Evolutionary conservation across 176 grass and related monocot species (phyloP).

Genomic region (Coix lacrymajobi): DNA sequence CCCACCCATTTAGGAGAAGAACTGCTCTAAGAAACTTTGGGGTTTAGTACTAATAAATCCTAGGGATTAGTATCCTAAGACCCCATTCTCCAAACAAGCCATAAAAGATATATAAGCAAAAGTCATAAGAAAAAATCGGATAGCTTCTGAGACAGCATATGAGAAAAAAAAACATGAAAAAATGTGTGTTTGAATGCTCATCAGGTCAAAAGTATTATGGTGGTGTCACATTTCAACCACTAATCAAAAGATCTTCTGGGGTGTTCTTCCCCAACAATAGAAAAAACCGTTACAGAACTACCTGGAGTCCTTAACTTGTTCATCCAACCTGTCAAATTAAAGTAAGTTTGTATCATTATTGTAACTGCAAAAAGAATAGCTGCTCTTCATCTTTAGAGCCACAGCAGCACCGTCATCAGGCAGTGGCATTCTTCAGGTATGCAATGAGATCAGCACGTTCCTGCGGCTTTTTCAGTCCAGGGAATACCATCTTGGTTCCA

Average conservation of each 20-base stretch:
- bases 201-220: not conserved
- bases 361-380: not conserved
- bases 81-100: too few relatives aligned
- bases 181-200: not conserved
- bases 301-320: not conserved
- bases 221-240: not conserved
- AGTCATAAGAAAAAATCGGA: not conserved
- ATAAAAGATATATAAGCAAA: too few relatives aligned
- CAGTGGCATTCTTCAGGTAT: conserved; percentile 77
- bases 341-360: not conserved
- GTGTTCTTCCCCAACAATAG: not conserved
- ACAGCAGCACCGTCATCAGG: conserved; percentile 2
- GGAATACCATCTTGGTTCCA: conserved; percentile 99
- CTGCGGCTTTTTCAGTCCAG: conserved; percentile 95
- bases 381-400: not conserved
- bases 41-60: too few relatives aligned
- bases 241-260: not conserved
- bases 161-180: not conserved
- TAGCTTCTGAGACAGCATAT: not conserved
- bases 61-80: too few relatives aligned
- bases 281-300: not conserved
- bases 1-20: too few relatives aligned
- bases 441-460: conserved; percentile 89
- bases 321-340: not conserved
- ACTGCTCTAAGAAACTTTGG: too few relatives aligned